Evolutionary conservation across 768 basidiomycete species (phyloP), one percentile per base, ranked within the genome.

Genomic region (Lyophyllum semitale): DNA sequence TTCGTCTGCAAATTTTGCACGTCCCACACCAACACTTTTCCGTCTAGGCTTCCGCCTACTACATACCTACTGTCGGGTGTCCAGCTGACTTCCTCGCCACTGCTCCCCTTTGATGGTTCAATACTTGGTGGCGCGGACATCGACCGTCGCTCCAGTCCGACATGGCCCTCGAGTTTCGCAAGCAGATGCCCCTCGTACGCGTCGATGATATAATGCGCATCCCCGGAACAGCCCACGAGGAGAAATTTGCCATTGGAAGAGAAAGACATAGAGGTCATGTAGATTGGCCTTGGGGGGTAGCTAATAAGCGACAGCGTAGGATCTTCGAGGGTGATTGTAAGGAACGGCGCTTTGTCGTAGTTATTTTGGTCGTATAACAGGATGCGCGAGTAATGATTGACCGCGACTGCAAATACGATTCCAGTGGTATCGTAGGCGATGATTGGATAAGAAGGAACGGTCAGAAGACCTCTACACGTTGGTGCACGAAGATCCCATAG

Each of bases 81-180:
- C 93, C 93, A 98, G 11, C 83, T 82, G 4, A 95, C 89, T 73
- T 98, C 97, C 68, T 98, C 94, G 12, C 95, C 93, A 56, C 93
- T 95, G 53, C 82, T 84, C 1, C 94, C 95, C 60, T 88, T 87
- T 15, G 77, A 67, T 49, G 92, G 84, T 68, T 87, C 80, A 62
- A 92, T 87, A 51, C 73, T 81, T 17, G 76, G 79, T 17, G 78
- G 74, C 5, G 75, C 68, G 42, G 66, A 73, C 57, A 75, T 63
- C 47, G 74, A 85, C 41, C 88, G 82, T 22, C 89, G 80, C 70
- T 95, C 95, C 29, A 98, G 72, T 2, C 94, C 95, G 2, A 79
- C 71, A 62, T 91, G 89, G 0, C 95, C 95, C 65, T 88, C 89
- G 27, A 99, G 77, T 68, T 95, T 90, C 8, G 88, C 90, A 7